Conservation (phyloP, 129 eudicot genomes). For the Flaveria sonorensis region DNA sequence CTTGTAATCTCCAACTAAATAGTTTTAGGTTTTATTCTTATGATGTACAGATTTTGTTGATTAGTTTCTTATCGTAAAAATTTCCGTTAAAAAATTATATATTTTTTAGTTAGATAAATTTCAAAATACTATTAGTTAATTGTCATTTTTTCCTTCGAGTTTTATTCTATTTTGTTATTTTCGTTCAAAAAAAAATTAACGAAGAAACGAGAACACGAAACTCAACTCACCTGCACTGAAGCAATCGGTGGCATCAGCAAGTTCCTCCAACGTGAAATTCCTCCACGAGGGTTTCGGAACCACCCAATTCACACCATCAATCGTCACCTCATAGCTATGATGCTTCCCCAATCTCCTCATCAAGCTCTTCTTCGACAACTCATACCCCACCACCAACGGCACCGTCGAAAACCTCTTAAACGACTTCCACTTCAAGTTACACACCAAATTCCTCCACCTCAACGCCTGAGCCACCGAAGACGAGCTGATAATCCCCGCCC, state of each 20-base stretch:
- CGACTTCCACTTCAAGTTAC: constrained; percentile 51
- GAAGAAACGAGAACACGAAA: constrained; percentile 13
- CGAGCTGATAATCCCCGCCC: constrained; percentile 14
- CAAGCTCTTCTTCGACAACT: constrained; percentile 48
- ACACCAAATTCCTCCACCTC: constrained; percentile 55
- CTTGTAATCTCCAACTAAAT: too few species aligned
- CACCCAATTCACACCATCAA: constrained; percentile 39
- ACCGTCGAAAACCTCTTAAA: constrained; percentile 49
- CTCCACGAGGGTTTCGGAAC: constrained; percentile 87
- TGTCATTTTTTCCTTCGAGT: too few species aligned
- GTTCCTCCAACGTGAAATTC: constrained; percentile 66
- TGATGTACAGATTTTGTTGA: too few species aligned
- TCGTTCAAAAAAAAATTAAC: not conserved
- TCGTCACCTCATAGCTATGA: constrained; percentile 37
- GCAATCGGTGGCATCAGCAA: constrained; percentile 65
- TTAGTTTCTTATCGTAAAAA: too few species aligned
- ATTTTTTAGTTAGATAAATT: too few species aligned
- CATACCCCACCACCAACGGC: constrained; percentile 49
- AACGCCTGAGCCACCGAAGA: constrained; percentile 26
- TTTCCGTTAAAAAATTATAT: not conserved
- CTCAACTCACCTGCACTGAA: constrained; percentile 56
- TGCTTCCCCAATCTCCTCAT: constrained; percentile 53
- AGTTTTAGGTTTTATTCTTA: too few species aligned
- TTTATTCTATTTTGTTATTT: too few species aligned
- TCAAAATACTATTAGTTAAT: too few species aligned